These are phyloP conservation scores for Jackrogersella multiformis DNA, from an alignment of 495 filamentous ascomycete species.

Conservation along the genomic window DNA sequence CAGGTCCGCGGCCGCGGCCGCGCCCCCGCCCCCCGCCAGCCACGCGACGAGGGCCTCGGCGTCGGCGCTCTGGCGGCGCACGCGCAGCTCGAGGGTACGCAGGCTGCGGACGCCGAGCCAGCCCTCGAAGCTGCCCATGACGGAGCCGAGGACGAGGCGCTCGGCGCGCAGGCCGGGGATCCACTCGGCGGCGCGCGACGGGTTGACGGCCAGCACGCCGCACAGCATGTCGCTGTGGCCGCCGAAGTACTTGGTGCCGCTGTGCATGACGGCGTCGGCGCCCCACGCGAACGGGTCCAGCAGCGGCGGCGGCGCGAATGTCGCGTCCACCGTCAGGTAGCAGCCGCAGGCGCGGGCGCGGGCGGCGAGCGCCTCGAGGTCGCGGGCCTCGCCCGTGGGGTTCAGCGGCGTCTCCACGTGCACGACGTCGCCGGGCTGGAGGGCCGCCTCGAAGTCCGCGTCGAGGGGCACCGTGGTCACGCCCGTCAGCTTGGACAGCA, in stretches of 20 bases:
- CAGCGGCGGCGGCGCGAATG: constrained; percentile 90
- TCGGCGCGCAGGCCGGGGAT: constrained; percentile 66
- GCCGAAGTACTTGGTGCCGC: constrained; percentile 93
- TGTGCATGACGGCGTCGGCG: constrained; percentile 88
- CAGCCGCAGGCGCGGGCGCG: constrained; percentile 78
- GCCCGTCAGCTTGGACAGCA: constrained; percentile 76
- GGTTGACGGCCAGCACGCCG: constrained; percentile 75
- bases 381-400: constrained; percentile 80
- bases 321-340: constrained; percentile 84
- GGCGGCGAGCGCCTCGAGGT: constrained; percentile 72
- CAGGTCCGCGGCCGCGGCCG: constrained; percentile 58
- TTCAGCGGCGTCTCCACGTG: constrained; percentile 94
- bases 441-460: constrained; percentile 51
- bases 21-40: constrained; percentile 60
- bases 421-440: constrained; percentile 80
- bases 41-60: constrained; percentile 74
- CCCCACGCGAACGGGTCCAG: constrained; percentile 85
- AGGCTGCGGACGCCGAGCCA: constrained; percentile 91
- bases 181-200: constrained; percentile 69
- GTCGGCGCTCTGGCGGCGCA: constrained; percentile 76
- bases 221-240: constrained; percentile 92
- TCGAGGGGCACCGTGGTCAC: constrained; percentile 72
- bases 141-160: constrained; percentile 76
- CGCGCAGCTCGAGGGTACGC: constrained; percentile 84
- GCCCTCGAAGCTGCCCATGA: constrained; percentile 90